These are phyloP conservation scores for Colletotrichum neosansevieriae DNA, from an alignment of 2,329 filamentous ascomycete species.

Conservation along the genomic window DNA sequence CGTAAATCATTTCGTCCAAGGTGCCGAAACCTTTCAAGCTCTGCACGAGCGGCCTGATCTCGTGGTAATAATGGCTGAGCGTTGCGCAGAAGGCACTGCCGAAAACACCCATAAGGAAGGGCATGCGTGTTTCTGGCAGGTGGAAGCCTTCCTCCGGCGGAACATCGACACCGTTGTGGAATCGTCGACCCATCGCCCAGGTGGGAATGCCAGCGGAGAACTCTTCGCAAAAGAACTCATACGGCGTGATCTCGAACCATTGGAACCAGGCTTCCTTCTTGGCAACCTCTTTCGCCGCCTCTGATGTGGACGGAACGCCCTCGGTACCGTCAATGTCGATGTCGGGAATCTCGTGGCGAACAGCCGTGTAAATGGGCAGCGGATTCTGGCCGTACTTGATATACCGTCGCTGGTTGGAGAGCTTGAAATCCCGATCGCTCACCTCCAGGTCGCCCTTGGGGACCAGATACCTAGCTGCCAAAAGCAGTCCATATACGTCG, in stretches of 20 bases:
- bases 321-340: conserved; percentile 59
- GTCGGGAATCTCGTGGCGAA: conserved; percentile 92
- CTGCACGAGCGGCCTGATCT: conserved; percentile 85
- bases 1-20: conserved; percentile 85
- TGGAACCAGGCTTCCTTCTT: conserved; percentile 90
- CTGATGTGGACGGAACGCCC: conserved; percentile 50
- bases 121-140: conserved; percentile 85
- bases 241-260: conserved; percentile 96
- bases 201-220: conserved; percentile 92
- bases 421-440: conserved; percentile 83
- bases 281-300: conserved; percentile 64
- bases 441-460: conserved; percentile 86
- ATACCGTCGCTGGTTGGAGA: conserved; percentile 86
- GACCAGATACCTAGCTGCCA: conserved; percentile 87
- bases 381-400: conserved; percentile 84
- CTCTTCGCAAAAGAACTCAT: conserved; percentile 96
- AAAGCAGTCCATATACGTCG: conserved; percentile 88
- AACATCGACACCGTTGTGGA: conserved; percentile 77
- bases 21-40: conserved; percentile 80
- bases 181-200: conserved; percentile 90
- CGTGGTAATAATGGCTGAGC: conserved; percentile 94
- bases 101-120: conserved; percentile 92
- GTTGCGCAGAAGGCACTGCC: conserved; percentile 97
- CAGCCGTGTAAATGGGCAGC: conserved; percentile 94
- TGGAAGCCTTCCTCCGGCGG: conserved; percentile 74